Percentiles rank a stretch among this genome's conserved stretches.
Conservation (phyloP, 73 alveolate species). For the Effrenium voratum region DNA sequence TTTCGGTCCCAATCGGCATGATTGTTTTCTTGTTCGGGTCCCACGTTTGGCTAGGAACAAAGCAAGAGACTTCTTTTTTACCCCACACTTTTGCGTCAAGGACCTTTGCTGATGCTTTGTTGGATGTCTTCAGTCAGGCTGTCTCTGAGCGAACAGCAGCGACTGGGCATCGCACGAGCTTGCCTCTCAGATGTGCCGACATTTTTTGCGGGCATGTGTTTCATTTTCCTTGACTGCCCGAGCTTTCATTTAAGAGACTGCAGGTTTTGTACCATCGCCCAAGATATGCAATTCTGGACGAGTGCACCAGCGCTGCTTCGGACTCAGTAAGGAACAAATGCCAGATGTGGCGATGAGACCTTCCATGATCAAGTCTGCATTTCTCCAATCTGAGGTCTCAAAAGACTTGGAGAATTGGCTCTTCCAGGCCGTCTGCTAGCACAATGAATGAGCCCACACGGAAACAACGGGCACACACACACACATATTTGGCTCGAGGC, state of each 20-base stretch:
- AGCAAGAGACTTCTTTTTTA: no score
- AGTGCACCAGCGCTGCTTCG: slow-evolving; percentile 94
- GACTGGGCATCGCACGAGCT: slow-evolving; percentile 94
- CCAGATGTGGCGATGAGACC: neutral
- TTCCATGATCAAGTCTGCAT: neutral
- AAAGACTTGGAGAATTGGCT: slow-evolving; percentile 95
- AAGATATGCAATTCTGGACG: slow-evolving; percentile 94
- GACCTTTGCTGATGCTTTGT: no score
- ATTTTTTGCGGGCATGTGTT: neutral
- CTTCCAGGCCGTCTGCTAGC: slow-evolving; percentile 80
- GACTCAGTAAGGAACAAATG: neutral
- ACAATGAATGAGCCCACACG: no score
- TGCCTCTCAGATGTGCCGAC: neutral
- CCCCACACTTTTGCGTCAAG: no score
- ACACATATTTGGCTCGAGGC: no score
- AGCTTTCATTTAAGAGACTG: neutral
- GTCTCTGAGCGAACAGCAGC: slow-evolving; percentile 95
- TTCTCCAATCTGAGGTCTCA: slow-evolving; percentile 36
- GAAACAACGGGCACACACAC: no score
- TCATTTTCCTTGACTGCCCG: neutral
- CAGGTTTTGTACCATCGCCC: slow-evolving; percentile 95
- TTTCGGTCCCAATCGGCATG: no score
- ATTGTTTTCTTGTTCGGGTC: no score
- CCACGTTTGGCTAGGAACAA: no score
- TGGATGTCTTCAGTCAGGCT: slow-evolving; percentile 1